These are phyloP conservation scores for Botrytis aclada DNA, from an alignment of 2,329 filamentous ascomycete genomes.

Conservation along the genomic window DNA sequence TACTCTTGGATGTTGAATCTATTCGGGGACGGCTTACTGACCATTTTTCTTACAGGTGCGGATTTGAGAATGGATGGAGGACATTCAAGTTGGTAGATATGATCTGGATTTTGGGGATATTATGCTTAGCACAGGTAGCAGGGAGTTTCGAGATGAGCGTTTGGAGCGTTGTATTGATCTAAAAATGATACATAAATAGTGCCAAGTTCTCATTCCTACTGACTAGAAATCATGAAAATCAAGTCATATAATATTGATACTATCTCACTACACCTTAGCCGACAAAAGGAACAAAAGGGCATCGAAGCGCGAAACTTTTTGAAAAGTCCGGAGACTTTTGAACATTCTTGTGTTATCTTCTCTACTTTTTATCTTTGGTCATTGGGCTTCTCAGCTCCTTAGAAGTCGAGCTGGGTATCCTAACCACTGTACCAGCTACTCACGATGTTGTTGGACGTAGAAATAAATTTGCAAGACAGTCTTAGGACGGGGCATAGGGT, in stretches of 20 bases:
- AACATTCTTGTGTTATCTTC: background rate
- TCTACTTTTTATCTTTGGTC: background rate
- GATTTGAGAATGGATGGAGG: conserved; percentile 2
- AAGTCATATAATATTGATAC: no score
- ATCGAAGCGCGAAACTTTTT: background rate
- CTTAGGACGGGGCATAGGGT: background rate
- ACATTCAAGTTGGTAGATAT: background rate
- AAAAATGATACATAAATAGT: background rate
- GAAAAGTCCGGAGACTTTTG: background rate
- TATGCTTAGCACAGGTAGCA: no score
- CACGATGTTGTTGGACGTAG: background rate
- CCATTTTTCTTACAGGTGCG: background rate
- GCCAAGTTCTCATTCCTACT: background rate
- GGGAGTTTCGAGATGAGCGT: no score
- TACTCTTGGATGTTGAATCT: background rate
- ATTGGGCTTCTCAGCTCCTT: background rate
- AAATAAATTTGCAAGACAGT: background rate
- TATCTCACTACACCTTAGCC: background rate
- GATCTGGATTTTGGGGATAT: rapidly evolving
- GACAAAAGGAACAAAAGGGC: background rate
- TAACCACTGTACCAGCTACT: background rate
- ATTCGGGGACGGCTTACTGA: background rate
- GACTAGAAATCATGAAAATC: background rate
- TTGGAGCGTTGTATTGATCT: background rate
- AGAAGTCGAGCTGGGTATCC: background rate